These are phyloP conservation scores for Tulasnella sp. DNA, from an alignment of 768 basidiomycete species.

Conservation along the genomic window DNA sequence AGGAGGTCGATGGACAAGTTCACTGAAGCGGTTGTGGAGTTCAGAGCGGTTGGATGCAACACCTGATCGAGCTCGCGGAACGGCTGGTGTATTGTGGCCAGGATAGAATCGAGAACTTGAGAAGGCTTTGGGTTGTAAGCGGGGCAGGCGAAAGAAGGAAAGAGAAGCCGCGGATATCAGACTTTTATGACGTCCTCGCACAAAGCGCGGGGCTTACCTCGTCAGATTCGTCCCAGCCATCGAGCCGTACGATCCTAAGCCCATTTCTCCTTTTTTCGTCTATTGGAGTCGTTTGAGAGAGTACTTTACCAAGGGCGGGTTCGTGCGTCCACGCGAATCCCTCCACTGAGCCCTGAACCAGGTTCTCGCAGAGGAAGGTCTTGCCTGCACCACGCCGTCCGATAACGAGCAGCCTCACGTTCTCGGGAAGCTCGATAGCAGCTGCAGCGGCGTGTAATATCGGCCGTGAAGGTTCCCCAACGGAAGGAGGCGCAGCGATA, in stretches of 20 bases:
- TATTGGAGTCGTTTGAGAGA: background rate
- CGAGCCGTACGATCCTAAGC: background rate
- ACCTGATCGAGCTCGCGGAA: slow-evolving; percentile 15
- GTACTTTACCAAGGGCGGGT: background rate
- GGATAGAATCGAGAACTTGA: slow-evolving; percentile 14
- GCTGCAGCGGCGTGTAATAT: background rate
- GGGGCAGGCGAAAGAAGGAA: background rate
- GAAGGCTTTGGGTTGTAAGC: background rate
- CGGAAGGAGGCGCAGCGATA: too few species aligned
- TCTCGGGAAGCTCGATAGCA: background rate
- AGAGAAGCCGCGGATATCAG: background rate
- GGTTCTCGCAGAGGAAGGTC: slow-evolving; percentile 18
- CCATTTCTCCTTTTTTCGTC: background rate
- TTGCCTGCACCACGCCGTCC: slow-evolving; percentile 22
- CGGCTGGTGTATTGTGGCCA: background rate
- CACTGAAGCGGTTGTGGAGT: too few species aligned
- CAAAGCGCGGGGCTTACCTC: slow-evolving; percentile 6
- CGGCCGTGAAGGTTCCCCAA: too few species aligned
- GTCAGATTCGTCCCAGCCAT: slow-evolving; percentile 23
- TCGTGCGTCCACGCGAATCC: background rate
- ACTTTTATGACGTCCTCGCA: background rate
- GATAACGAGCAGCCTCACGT: slow-evolving; percentile 5
- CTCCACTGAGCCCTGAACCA: slow-evolving; percentile 12
- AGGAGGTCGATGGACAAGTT: slow-evolving; percentile 4
- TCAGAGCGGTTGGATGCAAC: slow-evolving; percentile 3